Evolutionary conservation across 495 filamentous ascomycete genomes (phyloP).

Genomic region (Penicillium steckii): DNA sequence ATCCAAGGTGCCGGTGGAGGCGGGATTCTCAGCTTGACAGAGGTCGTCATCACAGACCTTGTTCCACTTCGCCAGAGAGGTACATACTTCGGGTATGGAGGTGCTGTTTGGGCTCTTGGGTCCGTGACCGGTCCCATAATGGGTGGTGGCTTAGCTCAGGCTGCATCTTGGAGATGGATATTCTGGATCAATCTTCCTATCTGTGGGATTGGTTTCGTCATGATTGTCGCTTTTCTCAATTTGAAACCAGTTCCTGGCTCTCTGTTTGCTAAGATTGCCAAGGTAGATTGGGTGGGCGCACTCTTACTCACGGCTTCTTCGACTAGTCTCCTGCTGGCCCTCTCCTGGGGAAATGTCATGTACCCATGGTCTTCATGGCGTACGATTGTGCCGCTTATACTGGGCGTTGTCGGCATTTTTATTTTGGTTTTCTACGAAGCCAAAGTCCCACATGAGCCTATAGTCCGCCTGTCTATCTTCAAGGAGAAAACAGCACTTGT

Average conservation of each 20-base stretch:
- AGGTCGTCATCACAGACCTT: constrained; percentile 32
- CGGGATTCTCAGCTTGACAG: constrained; percentile 27
- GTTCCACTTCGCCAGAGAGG: constrained; percentile 31
- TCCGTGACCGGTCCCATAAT: constrained; percentile 29
- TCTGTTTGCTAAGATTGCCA: constrained; percentile 18
- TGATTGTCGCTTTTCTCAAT: constrained; percentile 13
- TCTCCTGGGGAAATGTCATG: constrained; percentile 43
- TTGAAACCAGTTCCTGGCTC: constrained; percentile 2
- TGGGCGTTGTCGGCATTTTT: constrained; percentile 41
- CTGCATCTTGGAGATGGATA: constrained; percentile 32
- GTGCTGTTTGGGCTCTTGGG: constrained; percentile 22
- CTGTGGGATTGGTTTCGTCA: constrained; percentile 11
- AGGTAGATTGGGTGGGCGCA: constrained; percentile 34
- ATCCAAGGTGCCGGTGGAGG: constrained; percentile 44
- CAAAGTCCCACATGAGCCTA: neutral
- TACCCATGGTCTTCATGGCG: constrained; percentile 37
- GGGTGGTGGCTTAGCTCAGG: constrained; percentile 23
- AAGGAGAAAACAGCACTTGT: neutral
- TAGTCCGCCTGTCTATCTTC: neutral
- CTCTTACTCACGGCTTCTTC: neutral
- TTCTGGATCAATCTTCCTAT: constrained; percentile 28
- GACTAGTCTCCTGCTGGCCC: constrained; percentile 35
- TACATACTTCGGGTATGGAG: constrained; percentile 17
- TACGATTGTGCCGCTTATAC: constrained; percentile 42
- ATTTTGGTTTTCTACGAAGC: constrained; percentile 40